phyloP scores from a whole-genome alignment of 257 asterid genomes.

The Solanum lignicaule region DNA sequence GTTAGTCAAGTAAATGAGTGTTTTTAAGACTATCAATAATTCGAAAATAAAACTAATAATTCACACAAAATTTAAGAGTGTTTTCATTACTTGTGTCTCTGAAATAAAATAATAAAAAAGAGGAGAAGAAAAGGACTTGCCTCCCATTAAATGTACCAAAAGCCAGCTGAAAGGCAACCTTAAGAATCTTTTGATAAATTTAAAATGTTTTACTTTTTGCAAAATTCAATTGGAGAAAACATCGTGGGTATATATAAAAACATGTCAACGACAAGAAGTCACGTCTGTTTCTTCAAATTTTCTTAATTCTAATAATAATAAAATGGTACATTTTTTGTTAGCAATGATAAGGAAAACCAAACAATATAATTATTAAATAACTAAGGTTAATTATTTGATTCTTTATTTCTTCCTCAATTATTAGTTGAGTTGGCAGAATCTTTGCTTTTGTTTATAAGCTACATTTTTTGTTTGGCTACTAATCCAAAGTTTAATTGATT shows the following conservation, averaged over 20 bases:
- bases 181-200: slow-evolving; percentile 23
- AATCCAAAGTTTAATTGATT: slow-evolving; percentile 2
- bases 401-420: slow-evolving; percentile 28
- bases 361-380: slow-evolving; percentile 3
- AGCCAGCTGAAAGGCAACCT: slow-evolving; percentile 13
- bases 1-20: background rate
- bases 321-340: background rate
- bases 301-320: background rate
- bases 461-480: slow-evolving; percentile 2
- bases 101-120: background rate
- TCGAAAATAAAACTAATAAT: too few species aligned
- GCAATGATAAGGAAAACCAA: background rate
- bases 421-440: slow-evolving; percentile 70
- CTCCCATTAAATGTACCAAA: slow-evolving; percentile 48
- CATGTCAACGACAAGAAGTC: slow-evolving; percentile 67
- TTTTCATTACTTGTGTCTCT: too few species aligned
- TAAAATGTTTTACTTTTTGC: slow-evolving; percentile 30
- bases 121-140: slow-evolving; percentile 35
- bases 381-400: slow-evolving; percentile 15
- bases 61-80: background rate
- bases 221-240: slow-evolving; percentile 8
- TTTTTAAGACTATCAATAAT: too few species aligned
- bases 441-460: slow-evolving; percentile 34
- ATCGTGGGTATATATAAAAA: slow-evolving; percentile 16
- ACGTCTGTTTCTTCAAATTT: slow-evolving; percentile 35